Evolutionary conservation across 495 filamentous ascomycete species (phyloP).

Genomic region (Lepraria neglecta): DNA sequence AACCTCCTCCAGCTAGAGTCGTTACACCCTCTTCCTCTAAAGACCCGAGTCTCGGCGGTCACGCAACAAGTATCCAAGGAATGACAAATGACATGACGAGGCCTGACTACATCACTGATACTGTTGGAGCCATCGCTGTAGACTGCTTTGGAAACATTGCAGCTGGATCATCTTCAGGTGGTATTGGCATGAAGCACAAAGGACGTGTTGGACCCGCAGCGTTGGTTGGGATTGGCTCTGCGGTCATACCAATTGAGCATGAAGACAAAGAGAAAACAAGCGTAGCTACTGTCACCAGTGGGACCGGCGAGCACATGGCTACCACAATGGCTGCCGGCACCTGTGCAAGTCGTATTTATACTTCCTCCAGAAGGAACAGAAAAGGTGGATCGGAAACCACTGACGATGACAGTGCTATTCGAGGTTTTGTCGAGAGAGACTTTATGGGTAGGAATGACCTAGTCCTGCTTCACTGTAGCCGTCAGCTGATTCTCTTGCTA

Average conservation of each 20-base stretch:
- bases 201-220: constrained; percentile 89
- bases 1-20: constrained; percentile 16
- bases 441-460: constrained; percentile 57
- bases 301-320: constrained; percentile 96
- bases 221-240: constrained; percentile 81
- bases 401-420: constrained; percentile 66
- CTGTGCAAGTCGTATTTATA: constrained; percentile 71
- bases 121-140: constrained; percentile 89
- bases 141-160: constrained; percentile 82
- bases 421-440: constrained; percentile 64
- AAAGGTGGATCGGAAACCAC: constrained; percentile 56
- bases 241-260: constrained; percentile 65
- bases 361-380: constrained; percentile 50
- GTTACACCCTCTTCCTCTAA: not conserved
- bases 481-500: constrained; percentile 24
- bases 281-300: constrained; percentile 78
- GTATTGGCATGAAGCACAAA: constrained; percentile 95
- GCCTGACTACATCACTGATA: constrained; percentile 68
- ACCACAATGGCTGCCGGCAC: constrained; percentile 76
- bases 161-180: constrained; percentile 96
- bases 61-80: not conserved
- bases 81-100: constrained; percentile 3
- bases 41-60: not conserved
- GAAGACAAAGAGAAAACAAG: constrained; percentile 53
- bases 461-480: not conserved